Evolutionary conservation across 164 flowering plant genomes (phyloP), one percentile per base, ranked within the genome.

Genomic region (Vitis labrusca): DNA sequence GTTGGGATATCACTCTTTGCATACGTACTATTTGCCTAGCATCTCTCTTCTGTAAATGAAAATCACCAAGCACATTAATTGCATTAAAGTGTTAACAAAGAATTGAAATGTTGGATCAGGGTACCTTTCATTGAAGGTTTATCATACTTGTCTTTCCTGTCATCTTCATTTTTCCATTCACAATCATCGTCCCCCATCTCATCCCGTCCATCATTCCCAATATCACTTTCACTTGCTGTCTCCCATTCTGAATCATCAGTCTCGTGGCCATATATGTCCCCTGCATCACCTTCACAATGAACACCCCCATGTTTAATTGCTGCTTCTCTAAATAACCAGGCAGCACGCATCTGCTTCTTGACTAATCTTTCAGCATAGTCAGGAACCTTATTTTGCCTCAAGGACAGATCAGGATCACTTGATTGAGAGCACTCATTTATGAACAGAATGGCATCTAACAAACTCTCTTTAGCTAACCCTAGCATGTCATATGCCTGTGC

Each of bases 401-500:
- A 65, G 3, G 96, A 90, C 16, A 91, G 87, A 79, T 91, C 98
- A 10, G 97, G 97, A 44, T 96, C 97, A 71, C 79, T 88, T 54
- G 97, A 90, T 72, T 92, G 99, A 60, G 97, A 91, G 74, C 94
- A 95, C 79, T 95, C 98, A 67, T 93, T 96, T 66, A 96, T 90
- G 62, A 89, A 96, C 49, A 96, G 78, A 80, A 96, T 96, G 23
- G 97, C 99, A 83, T 96, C 99, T 27, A 96, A 78, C 78, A 96
- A 89, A 64, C 99, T 96, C 80, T 96, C 99, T 79, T 93, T 96
- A 29, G 97, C 97, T 59, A 90, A 84, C 3, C 98, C 95, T 29
- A 96, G 88, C 97, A 96, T 93, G 77, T 96, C 98, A 75, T 93
- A 93, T 44, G 98, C 98, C 74, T 96, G 99, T 49, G 99, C 98